Evolutionary conservation across 345 rosid species (phyloP).

Genomic region (Leavenworthia alabamica): DNA sequence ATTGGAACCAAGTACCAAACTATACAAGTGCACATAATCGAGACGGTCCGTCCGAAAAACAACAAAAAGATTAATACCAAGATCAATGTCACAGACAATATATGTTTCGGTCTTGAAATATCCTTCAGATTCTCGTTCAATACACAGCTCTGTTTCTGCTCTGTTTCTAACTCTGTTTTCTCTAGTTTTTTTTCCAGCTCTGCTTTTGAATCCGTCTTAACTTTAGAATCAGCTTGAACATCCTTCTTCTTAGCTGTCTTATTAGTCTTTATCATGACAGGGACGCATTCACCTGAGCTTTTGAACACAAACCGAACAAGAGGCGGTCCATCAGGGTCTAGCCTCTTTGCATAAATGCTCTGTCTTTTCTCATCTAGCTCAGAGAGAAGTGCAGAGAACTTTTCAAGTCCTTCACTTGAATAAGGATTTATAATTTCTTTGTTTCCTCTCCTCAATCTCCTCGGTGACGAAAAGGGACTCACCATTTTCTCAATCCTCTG

Average conservation of each 20-base stretch:
- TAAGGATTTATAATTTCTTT: conserved; percentile 56
- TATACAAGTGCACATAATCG: conserved; percentile 49
- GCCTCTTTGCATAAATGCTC: conserved; percentile 39
- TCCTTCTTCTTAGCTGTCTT: conserved; percentile 6
- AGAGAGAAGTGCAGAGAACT: conserved; percentile 56
- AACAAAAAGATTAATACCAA: conserved; percentile 47
- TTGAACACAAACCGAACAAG: conserved; percentile 50
- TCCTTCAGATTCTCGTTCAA: conserved; percentile 23
- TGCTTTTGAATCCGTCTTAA: not conserved
- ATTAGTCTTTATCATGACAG: conserved; percentile 45
- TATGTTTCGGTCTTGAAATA: conserved; percentile 36
- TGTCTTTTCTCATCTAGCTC: conserved; percentile 60
- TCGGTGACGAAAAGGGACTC: conserved; percentile 26
- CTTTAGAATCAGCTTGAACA: not conserved
- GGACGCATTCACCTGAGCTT: conserved; percentile 38
- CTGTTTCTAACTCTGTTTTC: too few relatives aligned
- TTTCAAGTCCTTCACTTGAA: conserved; percentile 60
- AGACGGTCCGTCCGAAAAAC: conserved; percentile 51
- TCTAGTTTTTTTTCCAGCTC: not conserved
- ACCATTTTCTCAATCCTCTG: conserved; percentile 3
- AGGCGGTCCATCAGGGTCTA: conserved; percentile 40
- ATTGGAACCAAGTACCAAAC: conserved; percentile 63
- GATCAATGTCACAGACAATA: conserved; percentile 38
- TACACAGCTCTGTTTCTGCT: conserved; percentile 18
- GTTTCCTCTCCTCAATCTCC: conserved; percentile 32